A percentile compares a stretch with the other conserved stretches of the same genome.
Conservation (phyloP, 176 grass and related monocot genomes). For the Rhipidocladum racemiflorum region DNA sequence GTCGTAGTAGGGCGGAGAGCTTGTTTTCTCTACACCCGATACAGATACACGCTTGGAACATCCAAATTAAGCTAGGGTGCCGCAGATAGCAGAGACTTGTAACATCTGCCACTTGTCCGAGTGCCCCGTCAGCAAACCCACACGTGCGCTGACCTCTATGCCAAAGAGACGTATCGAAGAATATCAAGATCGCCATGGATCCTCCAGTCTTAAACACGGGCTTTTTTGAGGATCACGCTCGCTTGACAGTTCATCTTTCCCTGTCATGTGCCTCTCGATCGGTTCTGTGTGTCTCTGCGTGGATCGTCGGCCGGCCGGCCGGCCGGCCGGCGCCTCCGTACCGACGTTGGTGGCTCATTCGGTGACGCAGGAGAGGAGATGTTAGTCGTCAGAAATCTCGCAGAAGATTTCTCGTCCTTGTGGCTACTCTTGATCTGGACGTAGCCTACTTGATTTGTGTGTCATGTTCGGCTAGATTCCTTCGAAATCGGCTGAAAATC, state of each 20-base stretch:
- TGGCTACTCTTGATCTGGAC: not conserved
- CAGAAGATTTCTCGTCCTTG: not conserved
- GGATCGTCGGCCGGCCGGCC: not conserved
- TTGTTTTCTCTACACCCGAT: not conserved
- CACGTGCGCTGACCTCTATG: not conserved
- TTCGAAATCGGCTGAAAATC: not conserved
- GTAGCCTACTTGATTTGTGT: not conserved
- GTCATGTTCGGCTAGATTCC: not conserved
- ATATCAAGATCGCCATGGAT: not conserved
- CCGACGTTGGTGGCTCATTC: not conserved
- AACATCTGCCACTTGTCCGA: not conserved
- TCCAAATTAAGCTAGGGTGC: not conserved
- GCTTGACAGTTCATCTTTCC: not conserved
- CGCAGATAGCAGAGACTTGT: not conserved
- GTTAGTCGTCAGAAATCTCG: not conserved
- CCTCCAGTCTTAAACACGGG: not conserved
- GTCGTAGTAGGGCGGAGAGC: too few species aligned
- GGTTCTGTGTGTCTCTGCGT: not conserved
- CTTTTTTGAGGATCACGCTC: not conserved
- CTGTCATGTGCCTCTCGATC: not conserved
- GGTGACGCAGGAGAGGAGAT: not conserved
- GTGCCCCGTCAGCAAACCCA: not conserved
- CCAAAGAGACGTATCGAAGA: not conserved
- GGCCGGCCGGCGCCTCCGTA: not conserved
- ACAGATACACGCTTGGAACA: not conserved